Evolutionary conservation across 78 protist species (phyloP), one percentile per base, ranked within the genome.

Genomic region (Cavenderia fasciculata): DNA sequence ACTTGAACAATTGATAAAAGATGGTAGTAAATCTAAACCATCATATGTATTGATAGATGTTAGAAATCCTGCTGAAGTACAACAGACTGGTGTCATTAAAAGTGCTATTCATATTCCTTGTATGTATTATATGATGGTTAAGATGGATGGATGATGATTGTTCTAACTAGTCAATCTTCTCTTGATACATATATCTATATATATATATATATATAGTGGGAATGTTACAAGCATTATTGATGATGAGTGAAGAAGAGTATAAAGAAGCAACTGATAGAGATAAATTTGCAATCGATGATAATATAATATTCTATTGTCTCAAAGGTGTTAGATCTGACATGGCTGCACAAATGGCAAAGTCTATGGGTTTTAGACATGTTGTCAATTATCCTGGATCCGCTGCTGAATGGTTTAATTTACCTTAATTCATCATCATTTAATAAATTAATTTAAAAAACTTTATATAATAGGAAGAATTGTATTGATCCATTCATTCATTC

Each of bases 271-370:
- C 51, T 40, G 18, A 78, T n/a, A 23, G 19, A 16, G 25, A 62
- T 25, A 78, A 78, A 34, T 46, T 65, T 34, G 25, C 44, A 31
- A 65, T 41, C 16, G 46, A 38, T n/a, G 90, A 82, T 82, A 65
- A 82, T 82, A 57, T 82, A 7, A 68, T 82, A 41, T 82, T 82
- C 25, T 82, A 82, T 68, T 82, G 90, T 33, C 29, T 61, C 25
- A 82, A 82, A 68, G 90, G 90, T 21, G 29, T 16, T 12, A 52
- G 90, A 68, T 68, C 78, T n/a, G 77, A 49, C 16, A 34, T 34
- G 41, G 90, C 78, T 21, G 78, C 44, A 1, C 46, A 52, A 21
- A 25, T 47, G 19, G 47, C 54, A 16, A 69, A 44, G 33, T 18
- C 31, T 34, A 34, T 54, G 33, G 90, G 90, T 2, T 82, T 41